Evolutionary conservation across 495 filamentous ascomycete species (phyloP), one percentile per base, ranked within the genome.

Genomic region (Thermothielavioides terrestris): DNA sequence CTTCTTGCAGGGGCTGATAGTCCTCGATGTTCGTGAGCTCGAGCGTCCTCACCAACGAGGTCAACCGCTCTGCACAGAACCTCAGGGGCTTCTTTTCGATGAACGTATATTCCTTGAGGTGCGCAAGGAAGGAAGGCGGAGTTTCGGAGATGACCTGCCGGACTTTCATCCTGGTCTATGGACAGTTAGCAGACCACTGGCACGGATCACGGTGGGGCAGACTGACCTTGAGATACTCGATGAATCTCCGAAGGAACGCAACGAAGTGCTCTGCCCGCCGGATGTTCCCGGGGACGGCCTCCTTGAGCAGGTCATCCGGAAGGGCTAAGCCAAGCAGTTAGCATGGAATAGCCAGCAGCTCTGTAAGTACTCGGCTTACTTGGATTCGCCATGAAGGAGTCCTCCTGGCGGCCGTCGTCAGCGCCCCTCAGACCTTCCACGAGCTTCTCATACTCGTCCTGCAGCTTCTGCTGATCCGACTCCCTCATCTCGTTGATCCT

Each of bases 1-100:
- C 89, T 73, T 99, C 91, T 73, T 99, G 94, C 0, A 99, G 77
- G 5, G 92, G 85, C 51, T 94, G 89, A 61, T 94, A 97, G 60
- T 99, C 94, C 69, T 97, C 94, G 42, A 99, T 95, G 55, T 94
- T 95, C 17, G 89, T 89, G 42, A 99, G 83, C 61, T 99, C 94
- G 21, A 99, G 79, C 0, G 94, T 97, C 42, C 94, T 79, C 17
- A 97, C 92, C 0, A 99, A 83, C 2, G 91, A 97, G 2, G 91
- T 95, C 6, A 99, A 70, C 26, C 92, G 83, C 68, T 99, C 94
- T 1, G 94, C 88, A 59, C 92, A 99, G 64, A 97, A 98, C 52
- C 80, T 72, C n/a, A 98, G 66, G 0, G 92, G 92, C 60, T 99
- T 99, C 64, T 86, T 87, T 63, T 99, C 92, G 58, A 99, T 99